Conservation (phyloP, 345 rosid species). For the Hypericum perforatum region DNA sequence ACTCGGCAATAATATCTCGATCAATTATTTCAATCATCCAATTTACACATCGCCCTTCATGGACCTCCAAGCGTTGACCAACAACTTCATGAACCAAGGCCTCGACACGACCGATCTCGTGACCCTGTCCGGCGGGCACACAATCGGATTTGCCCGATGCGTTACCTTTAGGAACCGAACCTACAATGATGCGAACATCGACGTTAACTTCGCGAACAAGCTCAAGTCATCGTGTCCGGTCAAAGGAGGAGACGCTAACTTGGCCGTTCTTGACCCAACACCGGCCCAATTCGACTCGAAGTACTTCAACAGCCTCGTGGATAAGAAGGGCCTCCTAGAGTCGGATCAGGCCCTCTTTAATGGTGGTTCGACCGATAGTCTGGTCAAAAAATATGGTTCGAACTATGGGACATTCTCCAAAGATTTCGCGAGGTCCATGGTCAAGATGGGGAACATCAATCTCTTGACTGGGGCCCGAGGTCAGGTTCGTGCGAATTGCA, state of each 20-base stretch:
- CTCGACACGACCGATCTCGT: too few relatives aligned
- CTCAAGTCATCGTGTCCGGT: conserved; percentile 17
- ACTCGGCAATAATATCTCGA: too few relatives aligned
- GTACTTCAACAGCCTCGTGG: conserved; percentile 57
- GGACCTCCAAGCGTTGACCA: too few relatives aligned
- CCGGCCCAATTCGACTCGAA: conserved; percentile 53
- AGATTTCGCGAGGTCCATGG: conserved; percentile 17
- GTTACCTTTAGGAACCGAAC: conserved; percentile 12
- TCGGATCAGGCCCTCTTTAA: conserved; percentile 66
- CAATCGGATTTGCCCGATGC: conserved; percentile 27
- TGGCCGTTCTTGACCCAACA: conserved; percentile 63
- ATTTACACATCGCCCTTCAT: too few relatives aligned
- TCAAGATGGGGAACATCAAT: conserved; percentile 21
- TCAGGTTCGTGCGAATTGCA: conserved; percentile 16
- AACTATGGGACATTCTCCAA: conserved; percentile 3
- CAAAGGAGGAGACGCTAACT: conserved; percentile 39
- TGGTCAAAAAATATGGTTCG: conserved; percentile 9
- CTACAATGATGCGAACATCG: conserved; percentile 15
- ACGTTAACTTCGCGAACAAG: conserved; percentile 14
- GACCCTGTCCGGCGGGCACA: conserved; percentile 2
- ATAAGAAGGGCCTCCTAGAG: conserved; percentile 57
- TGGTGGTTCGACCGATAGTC: conserved; percentile 36
- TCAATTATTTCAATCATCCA: too few relatives aligned
- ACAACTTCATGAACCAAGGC: too few relatives aligned
- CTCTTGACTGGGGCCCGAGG: conserved; percentile 19